Base-by-base conservation (phyloP, 495 filamentous ascomycete species). In the Trichoderma asperelloides region DNA sequence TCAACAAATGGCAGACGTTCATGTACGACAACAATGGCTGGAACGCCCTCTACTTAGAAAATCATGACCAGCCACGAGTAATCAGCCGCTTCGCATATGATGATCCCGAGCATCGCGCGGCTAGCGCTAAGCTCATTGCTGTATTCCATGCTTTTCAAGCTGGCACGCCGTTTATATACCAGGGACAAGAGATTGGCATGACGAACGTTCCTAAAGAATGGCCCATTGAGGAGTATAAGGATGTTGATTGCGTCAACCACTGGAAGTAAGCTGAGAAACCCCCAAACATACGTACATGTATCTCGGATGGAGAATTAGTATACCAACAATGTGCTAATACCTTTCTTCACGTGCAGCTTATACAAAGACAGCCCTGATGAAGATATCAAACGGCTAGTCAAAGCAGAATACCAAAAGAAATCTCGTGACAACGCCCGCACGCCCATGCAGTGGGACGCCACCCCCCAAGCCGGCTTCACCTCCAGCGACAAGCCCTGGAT, bases 131-230 rank as follows among this genome's bases (percentile, higher is more conserved):
- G 72, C 80, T 87, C 81, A 71, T 88, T 51, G 82, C 85, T 0
- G 79, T 80, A 8, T 76, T 83, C 51, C 68, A 82, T 65, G 77
- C 75, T 0, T 69, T 82, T 55, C 78, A 82, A 65, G 75, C 78
- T n/a, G 86, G 86, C 3, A 86, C 86, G 0, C 78, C 82, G 4
- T 88, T 83, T 67, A 72, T 87, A 1, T 87, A 85, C 67, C 84
- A 68, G 68, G 90, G 90, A 11, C 88, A 93, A 70, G 90, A 93
- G 69, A 75, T 93, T 18, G 90, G 88, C 1, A 91, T 91, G 86
- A 80, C 82, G 40, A 92, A 93, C 71, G 82, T 89, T 28, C 88
- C 90, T 0, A 68, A 71, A 3, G 70, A 78, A 21, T 92, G 89
- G 89, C 77, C 74, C 0, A 87, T 90, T 28, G 82, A 85, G 16